phyloP scores from a whole-genome alignment of 2,329 filamentous ascomycete genomes.

The Colletotrichum sojae region DNA sequence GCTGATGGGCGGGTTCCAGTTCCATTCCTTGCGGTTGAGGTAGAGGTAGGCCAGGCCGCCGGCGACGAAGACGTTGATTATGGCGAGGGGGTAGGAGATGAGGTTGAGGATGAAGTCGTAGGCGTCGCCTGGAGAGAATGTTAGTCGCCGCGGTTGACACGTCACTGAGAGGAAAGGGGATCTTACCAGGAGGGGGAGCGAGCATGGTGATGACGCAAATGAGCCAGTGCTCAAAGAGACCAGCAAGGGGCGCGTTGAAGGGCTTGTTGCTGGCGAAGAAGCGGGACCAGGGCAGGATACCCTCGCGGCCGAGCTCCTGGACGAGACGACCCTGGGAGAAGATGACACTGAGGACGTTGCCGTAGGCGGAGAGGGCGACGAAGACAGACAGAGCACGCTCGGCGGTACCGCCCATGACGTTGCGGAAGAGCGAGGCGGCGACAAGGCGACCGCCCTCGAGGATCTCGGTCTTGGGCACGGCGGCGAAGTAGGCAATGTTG shows the following conservation, averaged over 20 bases:
- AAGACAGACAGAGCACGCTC: constrained; percentile 75
- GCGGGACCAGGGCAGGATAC: constrained; percentile 73
- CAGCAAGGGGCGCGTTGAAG: constrained; percentile 73
- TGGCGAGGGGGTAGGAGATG: constrained; percentile 75
- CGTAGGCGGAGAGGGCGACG: constrained; percentile 77
- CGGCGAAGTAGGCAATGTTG: constrained; percentile 78
- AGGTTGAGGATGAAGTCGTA: constrained; percentile 56
- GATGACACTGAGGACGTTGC: constrained; percentile 77
- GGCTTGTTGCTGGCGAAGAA: constrained; percentile 76
- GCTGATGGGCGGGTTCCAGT: constrained; percentile 69
- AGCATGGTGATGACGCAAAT: constrained; percentile 77
- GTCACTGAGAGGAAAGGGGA: constrained; percentile 64
- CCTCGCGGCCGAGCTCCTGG: constrained; percentile 76
- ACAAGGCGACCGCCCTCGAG: constrained; percentile 65
- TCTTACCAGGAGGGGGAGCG: constrained; percentile 76
- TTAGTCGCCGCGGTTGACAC: constrained; percentile 14
- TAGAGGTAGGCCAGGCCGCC: constrained; percentile 68
- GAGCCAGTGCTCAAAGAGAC: constrained; percentile 74
- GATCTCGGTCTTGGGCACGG: constrained; percentile 67
- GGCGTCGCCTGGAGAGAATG: constrained; percentile 15
- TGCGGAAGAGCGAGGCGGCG: constrained; percentile 69
- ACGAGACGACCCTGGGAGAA: constrained; percentile 78
- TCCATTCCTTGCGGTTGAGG: constrained; percentile 60
- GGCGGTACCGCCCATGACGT: constrained; percentile 67
- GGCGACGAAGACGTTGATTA: constrained; percentile 69